phyloP scores from a whole-genome alignment of 2,329 filamentous ascomycete species.

The Cytospora piceicola region DNA sequence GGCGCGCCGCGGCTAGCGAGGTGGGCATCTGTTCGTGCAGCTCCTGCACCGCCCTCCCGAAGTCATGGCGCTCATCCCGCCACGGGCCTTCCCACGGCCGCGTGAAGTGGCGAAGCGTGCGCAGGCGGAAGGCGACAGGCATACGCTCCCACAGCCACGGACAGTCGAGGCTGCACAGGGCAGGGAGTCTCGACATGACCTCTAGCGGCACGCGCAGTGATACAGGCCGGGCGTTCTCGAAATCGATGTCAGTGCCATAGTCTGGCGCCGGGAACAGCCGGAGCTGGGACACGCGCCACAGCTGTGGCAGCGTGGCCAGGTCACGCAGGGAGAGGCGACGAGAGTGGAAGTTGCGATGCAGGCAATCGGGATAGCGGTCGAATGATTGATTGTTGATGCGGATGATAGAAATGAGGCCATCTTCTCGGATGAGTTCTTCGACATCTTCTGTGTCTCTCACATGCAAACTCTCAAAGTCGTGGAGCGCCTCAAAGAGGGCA shows the following conservation, averaged over 20 bases:
- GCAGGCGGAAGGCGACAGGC: slow-evolving; percentile 27
- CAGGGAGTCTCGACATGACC: slow-evolving; percentile 34
- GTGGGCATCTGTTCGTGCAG: slow-evolving; percentile 29
- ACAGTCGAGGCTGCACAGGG: slow-evolving; percentile 30
- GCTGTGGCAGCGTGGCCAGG: background rate
- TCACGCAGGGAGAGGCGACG: slow-evolving; percentile 6
- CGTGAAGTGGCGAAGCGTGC: slow-evolving; percentile 27
- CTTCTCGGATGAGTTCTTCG: slow-evolving; percentile 14
- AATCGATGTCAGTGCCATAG: background rate
- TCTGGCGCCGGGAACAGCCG: background rate
- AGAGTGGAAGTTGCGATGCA: slow-evolving; percentile 5
- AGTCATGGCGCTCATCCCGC: slow-evolving; percentile 36
- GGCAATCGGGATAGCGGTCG: slow-evolving; percentile 3
- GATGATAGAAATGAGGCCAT: slow-evolving; percentile 25
- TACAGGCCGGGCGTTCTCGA: slow-evolving; percentile 31
- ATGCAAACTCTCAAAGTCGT: slow-evolving; percentile 31
- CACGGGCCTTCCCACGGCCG: slow-evolving; percentile 36
- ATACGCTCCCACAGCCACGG: slow-evolving; percentile 36
- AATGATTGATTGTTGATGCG: background rate
- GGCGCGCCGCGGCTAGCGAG: slow-evolving; percentile 13
- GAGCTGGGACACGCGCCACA: background rate
- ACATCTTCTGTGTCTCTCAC: slow-evolving; percentile 26
- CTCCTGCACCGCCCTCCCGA: slow-evolving; percentile 32
- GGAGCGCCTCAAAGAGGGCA: slow-evolving; percentile 30
- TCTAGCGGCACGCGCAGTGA: slow-evolving; percentile 34